These are phyloP conservation scores for Pseudogymnoascus sp. DNA, from an alignment of 2,329 filamentous ascomycete genomes.

Conservation along the genomic window DNA sequence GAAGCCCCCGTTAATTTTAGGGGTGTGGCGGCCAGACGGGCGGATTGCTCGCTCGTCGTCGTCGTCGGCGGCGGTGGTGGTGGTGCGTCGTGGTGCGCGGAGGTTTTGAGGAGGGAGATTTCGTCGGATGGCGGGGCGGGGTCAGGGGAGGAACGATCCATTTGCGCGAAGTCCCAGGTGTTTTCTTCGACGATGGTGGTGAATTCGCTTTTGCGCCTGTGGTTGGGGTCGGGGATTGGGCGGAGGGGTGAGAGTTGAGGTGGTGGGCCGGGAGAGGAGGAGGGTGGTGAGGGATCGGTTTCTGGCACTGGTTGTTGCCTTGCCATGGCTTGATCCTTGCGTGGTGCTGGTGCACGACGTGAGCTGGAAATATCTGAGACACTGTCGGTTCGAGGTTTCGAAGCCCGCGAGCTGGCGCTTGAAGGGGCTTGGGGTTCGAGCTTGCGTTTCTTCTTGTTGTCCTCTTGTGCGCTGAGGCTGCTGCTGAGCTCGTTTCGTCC, in stretches of 20 bases:
- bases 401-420: not conserved
- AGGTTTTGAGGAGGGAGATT: constrained; percentile 17
- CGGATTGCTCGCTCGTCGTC: constrained; percentile 2
- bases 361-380: not conserved
- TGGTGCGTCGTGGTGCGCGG: constrained; percentile 14
- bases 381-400: not conserved
- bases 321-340: not conserved
- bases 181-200: constrained; percentile 41
- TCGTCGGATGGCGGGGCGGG: constrained; percentile 25
- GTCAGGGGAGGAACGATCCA: constrained; percentile 25
- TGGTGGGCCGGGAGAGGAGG: constrained; percentile 20
- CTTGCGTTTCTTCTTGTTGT: constrained; percentile 15
- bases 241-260: constrained; percentile 36
- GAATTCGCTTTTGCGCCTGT: constrained; percentile 32
- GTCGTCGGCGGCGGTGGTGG: not conserved
- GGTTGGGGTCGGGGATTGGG: constrained; percentile 24
- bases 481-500: not conserved
- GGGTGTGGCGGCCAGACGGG: not conserved
- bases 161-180: constrained; percentile 33
- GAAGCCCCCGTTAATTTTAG: constrained; percentile 10
- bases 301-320: constrained; percentile 13
- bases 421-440: not conserved
- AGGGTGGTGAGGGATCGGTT: constrained; percentile 18
- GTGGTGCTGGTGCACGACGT: not conserved
- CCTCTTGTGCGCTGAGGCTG: constrained; percentile 18